Conservation (phyloP, 805 yeast genomes). For the Teunomyces tritomae region DNA sequence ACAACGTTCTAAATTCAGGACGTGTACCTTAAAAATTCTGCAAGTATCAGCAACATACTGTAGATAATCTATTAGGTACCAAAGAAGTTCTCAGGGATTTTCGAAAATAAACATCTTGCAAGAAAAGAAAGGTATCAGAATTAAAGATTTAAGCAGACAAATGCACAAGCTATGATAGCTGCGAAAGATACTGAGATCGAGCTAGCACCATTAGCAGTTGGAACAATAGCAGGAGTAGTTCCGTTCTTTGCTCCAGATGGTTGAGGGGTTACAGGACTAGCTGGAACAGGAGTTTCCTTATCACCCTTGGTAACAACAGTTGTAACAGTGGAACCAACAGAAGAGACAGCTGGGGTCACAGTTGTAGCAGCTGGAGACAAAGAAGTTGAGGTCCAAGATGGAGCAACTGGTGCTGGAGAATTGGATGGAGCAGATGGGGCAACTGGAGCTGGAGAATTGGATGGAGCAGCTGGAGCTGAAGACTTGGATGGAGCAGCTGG, state of each 20-base stretch:
- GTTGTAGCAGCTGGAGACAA: not conserved
- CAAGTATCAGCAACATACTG: too few species aligned
- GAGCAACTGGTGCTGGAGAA: constrained; percentile 6
- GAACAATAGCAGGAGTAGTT: constrained; percentile 8
- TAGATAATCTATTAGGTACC: too few species aligned
- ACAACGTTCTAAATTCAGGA: too few species aligned
- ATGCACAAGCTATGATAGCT: constrained; percentile 9
- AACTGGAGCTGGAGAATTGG: not conserved
- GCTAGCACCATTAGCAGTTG: constrained; percentile 8
- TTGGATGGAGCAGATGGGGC: not conserved
- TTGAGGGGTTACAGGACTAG: not conserved
- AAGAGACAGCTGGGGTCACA: not conserved
- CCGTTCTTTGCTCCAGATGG: constrained; percentile 3
- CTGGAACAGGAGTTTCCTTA: constrained; percentile 3
- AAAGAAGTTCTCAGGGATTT: too few species aligned
- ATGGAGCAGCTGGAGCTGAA: not conserved
- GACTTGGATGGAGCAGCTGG: constrained; percentile 3
- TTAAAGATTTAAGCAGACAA: constrained; percentile 11
- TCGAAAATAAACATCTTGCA: too few species aligned
- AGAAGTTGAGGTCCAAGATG: not conserved
- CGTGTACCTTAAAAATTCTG: too few species aligned
- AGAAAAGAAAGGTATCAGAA: not conserved
- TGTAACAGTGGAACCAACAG: not conserved
- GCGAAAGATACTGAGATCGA: constrained; percentile 7
- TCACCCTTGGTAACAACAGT: not conserved